Evolutionary conservation across 163 green algal genomes (phyloP), one percentile per base, ranked within the genome.

Genomic region (Scenedesmus sp.): DNA sequence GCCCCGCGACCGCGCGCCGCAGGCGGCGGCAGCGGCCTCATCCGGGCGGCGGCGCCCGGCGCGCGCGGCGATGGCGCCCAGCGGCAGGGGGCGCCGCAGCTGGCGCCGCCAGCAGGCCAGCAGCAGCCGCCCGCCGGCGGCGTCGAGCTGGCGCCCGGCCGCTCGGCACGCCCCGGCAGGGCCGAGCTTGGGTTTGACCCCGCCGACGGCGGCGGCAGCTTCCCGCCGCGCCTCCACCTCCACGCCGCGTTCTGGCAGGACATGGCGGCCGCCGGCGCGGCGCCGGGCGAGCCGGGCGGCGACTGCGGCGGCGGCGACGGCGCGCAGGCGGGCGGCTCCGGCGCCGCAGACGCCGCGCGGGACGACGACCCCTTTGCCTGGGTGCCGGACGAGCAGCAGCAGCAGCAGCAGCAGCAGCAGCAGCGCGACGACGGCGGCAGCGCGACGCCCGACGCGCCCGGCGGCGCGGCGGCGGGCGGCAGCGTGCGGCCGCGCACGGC

Each of bases 401-500:
- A 67, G 53, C 69, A 60, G 67, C n/a, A 33, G 63, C 63, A 60
- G 63, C 63, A 45, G 42, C 11, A 17, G 57, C 24, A 53, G 18
- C 22, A 50, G 31, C 24, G 22, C 3, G 22, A 4, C 10, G 53
- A 24, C 20, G 53, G 53, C 53, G 53, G 13, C 4, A 34, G 53
- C 53, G 3, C 6, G 22, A 3, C 4, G 53, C 22, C 22, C 50
- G 50, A 18, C 20, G 50, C 50, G 5, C 20, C 45, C 45, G 13
- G 45, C 11, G 45, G 50, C 50, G n/a, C n/a, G n/a, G n/a, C n/a
- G n/a, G n/a, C n/a, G n/a, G n/a, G 53, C 2, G 13, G 28, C 20
- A 63, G 60, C 4, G 60, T 90, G 50, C 78, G 84, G 28, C 85
- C 87, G 3, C 76, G 33, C 20, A 88, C 78, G 2, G 85, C 78